Percentiles rank a stretch among this genome's conserved stretches.
Evolutionary conservation across 2,329 filamentous ascomycete species (phyloP).

Genomic region (Pseudogymnoascus sp.): DNA sequence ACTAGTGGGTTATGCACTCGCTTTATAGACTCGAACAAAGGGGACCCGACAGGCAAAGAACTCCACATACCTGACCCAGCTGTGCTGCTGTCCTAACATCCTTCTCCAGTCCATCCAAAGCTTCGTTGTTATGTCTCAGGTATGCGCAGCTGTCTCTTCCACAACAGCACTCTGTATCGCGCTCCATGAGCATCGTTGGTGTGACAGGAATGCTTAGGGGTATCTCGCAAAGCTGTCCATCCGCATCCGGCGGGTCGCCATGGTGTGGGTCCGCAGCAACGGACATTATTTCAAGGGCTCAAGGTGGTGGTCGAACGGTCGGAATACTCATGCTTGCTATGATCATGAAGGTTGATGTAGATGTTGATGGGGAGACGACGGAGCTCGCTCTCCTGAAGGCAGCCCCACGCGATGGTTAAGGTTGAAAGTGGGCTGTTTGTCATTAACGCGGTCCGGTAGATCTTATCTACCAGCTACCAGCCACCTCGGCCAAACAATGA

Average conservation of each 20-base stretch:
- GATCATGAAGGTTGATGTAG: not conserved
- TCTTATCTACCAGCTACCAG: slow-evolving; percentile 1
- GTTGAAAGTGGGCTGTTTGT: slow-evolving; percentile 8
- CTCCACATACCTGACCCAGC: slow-evolving; percentile 76
- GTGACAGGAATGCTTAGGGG: not conserved
- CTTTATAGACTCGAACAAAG: slow-evolving; percentile 7
- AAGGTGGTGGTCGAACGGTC: not conserved
- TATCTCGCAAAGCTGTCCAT: not conserved
- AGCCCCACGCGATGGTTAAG: slow-evolving; percentile 2
- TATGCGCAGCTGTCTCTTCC: slow-evolving; percentile 71
- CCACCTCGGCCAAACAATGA: slow-evolving; percentile 2
- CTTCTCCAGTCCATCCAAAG: slow-evolving; percentile 74
- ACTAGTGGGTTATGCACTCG: slow-evolving; percentile 1
- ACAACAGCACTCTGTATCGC: slow-evolving; percentile 66
- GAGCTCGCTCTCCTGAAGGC: slow-evolving; percentile 1
- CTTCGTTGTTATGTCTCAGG: slow-evolving; percentile 69
- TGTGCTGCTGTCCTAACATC: slow-evolving; percentile 81
- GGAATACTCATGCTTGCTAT: slow-evolving; percentile 2
- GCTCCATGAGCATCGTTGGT: not conserved
- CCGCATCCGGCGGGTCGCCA: slow-evolving; percentile 1
- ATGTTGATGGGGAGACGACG: slow-evolving; percentile 1
- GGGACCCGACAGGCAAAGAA: not conserved
- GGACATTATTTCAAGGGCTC: slow-evolving; percentile 6
- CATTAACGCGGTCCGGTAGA: slow-evolving; percentile 1
- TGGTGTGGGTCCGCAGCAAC: not conserved